phyloP scores from a whole-genome alignment of 176 grass and related monocot genomes.

The Carex scoparia region DNA sequence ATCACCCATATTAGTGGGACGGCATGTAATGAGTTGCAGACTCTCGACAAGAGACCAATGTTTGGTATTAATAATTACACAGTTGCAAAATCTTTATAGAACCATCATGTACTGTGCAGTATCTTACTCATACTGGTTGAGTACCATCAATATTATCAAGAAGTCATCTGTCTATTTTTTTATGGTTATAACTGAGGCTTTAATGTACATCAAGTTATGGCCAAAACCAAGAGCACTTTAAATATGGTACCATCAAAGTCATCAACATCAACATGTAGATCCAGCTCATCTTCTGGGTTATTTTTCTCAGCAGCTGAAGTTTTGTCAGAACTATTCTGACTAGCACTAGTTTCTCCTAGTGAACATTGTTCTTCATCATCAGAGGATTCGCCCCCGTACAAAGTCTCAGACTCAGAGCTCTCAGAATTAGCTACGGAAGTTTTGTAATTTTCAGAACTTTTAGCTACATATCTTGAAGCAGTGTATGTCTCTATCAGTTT shows the following conservation, averaged over 20 bases:
- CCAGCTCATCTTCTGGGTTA: constrained; percentile 58
- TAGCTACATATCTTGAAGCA: constrained; percentile 28
- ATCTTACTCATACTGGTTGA: neutral
- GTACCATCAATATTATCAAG: neutral
- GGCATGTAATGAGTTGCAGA: neutral
- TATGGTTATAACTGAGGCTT: neutral
- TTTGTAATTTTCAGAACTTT: constrained; percentile 29
- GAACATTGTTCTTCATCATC: constrained; percentile 32
- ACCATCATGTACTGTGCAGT: neutral
- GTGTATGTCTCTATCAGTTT: constrained; percentile 63
- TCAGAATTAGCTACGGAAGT: constrained; percentile 39
- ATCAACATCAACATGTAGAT: constrained; percentile 55
- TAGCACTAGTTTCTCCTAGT: constrained; percentile 10
- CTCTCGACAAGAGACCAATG: neutral
- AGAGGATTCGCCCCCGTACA: constrained; percentile 27
- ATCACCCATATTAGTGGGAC: neutral
- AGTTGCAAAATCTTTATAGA: neutral
- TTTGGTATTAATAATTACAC: neutral
- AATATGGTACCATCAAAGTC: constrained; percentile 79
- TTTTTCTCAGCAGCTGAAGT: constrained; percentile 30
- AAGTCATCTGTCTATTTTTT: neutral
- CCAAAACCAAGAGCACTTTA: constrained; percentile 9
- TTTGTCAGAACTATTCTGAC: constrained; percentile 20
- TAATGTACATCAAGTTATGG: neutral
- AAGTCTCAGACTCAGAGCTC: constrained; percentile 44